Percentiles rank a stretch among this genome's conserved stretches.
Conservation (phyloP, 345 rosid species). For the Carallia pectinifolia region DNA sequence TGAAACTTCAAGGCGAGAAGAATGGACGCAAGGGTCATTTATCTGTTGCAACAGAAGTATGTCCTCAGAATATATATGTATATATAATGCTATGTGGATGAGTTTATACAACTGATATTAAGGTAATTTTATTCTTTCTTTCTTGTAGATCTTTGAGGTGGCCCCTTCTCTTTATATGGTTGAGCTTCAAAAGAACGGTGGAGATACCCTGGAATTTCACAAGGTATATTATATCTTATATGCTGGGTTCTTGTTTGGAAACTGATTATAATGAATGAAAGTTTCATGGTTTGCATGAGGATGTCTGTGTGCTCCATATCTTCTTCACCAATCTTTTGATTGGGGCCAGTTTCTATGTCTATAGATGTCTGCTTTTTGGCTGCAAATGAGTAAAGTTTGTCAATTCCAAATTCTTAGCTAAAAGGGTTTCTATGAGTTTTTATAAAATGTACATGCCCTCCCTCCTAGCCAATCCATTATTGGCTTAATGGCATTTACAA, state of each 20-base stretch:
- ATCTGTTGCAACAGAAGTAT: conserved; percentile 88
- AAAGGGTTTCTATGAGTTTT: neutral
- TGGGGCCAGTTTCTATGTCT: neutral
- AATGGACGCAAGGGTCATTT: conserved; percentile 99
- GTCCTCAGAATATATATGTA: conserved; percentile 2
- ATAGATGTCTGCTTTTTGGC: neutral
- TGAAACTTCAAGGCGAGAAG: conserved; percentile 91
- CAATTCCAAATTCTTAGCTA: neutral
- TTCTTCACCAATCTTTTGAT: too few relatives aligned
- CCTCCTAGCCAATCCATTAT: too few relatives aligned
- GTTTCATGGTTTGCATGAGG: neutral
- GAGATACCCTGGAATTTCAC: conserved; percentile 97
- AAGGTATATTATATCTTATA: conserved; percentile 44
- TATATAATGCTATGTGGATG: neutral
- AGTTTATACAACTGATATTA: neutral
- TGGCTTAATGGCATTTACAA: too few relatives aligned
- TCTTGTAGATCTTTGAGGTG: conserved; percentile 76
- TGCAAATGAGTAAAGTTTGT: neutral
- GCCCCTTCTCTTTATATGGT: conserved; percentile 98
- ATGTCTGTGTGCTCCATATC: neutral
- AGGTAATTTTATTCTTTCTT: neutral
- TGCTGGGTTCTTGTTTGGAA: neutral
- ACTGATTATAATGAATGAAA: neutral
- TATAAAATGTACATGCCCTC: too few relatives aligned
- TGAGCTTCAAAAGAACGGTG: conserved; percentile 88